phyloP scores from a whole-genome alignment of 2,329 filamentous ascomycete genomes.

The Fusarium sp. region DNA sequence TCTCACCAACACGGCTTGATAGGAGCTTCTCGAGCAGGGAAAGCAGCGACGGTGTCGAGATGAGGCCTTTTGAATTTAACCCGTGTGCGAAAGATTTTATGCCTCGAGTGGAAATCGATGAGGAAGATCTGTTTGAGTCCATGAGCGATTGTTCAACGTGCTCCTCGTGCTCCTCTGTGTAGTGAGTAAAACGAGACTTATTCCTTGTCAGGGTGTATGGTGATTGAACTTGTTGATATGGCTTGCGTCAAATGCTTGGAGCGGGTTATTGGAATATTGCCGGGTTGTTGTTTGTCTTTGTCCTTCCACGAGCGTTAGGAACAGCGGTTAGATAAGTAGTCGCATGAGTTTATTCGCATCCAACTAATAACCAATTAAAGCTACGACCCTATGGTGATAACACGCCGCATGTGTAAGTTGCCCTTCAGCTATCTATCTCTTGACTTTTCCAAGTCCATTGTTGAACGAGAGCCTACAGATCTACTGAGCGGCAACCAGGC shows the following conservation, averaged over 20 bases:
- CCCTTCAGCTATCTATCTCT: neutral
- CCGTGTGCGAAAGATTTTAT: constrained; percentile 4
- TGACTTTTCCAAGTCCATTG: neutral
- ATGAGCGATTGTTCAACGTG: constrained; percentile 2
- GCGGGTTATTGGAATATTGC: neutral
- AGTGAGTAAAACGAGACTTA: neutral
- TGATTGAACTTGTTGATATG: neutral
- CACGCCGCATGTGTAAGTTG: neutral
- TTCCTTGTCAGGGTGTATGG: neutral
- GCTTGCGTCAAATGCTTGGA: neutral
- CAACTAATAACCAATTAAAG: too few species aligned
- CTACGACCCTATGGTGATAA: neutral
- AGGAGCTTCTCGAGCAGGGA: neutral
- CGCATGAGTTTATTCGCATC: neutral
- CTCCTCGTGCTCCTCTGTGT: neutral
- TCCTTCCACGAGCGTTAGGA: constrained; percentile 7
- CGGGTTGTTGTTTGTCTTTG: neutral
- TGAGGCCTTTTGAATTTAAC: neutral
- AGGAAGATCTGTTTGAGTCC: constrained; percentile 11
- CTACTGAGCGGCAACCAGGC: constrained; percentile 64
- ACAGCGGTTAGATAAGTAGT: constrained; percentile 16
- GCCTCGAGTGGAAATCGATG: neutral
- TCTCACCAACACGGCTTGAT: neutral
- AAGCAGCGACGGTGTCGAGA: neutral
- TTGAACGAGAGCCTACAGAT: neutral